Base-by-base conservation (phyloP, 2,329 filamentous ascomycete species). In the Pyrenochaeta sp. region DNA sequence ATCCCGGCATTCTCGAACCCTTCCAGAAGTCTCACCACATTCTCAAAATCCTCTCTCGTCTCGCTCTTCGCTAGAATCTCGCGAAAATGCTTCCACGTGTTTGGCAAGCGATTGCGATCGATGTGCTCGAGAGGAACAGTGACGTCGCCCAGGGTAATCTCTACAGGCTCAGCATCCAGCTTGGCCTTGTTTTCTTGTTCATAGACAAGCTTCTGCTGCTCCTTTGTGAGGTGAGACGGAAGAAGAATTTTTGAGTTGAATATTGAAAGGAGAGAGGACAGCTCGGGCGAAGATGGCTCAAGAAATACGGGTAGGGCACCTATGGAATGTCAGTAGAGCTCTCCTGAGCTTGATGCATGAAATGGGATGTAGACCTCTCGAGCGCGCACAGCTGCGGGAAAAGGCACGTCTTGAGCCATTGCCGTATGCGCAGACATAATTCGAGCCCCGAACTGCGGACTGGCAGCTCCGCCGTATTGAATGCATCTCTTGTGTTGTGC, bases 241-340 rank as follows among this genome's bases (percentile, higher is more conserved):
- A 82, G 72, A 52, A 82, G 74, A 60, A 81, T 64, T 45, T 77
- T 77, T 40, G 68, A 69, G 56, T 80, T 79, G 46, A 81, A 66
- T 9, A 58, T 69, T 5, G 67, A 58, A 51, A 82, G 76, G 31
- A 79, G 57, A 17, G 63, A 44, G 44, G 78, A 67, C 49, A 82
- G 77, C 39, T 77, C 73, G 43, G 76, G 67, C 12, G 72, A 73
- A 10, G 78, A 74, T 10, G 78, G 72, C 31, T 75, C 63, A 44
- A 68, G 62, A 71, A 80, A 82, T 37, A 63, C 60, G 15, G 79
- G 79, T 5, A 81, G 68, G 33, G 68, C 60, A 57, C 71, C 75
- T 75, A 21, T 30, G 7, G 49, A 21, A 29, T 45, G 35, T 51
- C 41, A 40, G 36, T 60, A 21, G 63, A 17, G 23, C 18, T 27